Base-by-base conservation (phyloP, 179 eudicot species). In the Monotropa hypopitys region DNA sequence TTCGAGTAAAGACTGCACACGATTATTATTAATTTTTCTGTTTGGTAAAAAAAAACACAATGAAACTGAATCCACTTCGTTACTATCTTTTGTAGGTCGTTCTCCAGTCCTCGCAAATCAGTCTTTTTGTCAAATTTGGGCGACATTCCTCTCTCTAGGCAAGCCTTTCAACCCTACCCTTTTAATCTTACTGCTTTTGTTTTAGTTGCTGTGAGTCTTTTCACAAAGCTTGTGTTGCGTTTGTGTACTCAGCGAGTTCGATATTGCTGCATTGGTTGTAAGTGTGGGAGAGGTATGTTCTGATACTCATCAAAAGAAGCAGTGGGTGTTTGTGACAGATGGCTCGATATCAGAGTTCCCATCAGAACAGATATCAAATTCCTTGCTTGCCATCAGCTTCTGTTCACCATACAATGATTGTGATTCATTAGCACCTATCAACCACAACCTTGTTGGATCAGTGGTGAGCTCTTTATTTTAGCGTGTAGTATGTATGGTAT, bases 251-350 rank as follows among this genome's bases (percentile, higher is more conserved):
- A 94, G 98, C 56, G 98, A 94, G 81, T 94, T 94, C 83, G 98
- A 94, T 84, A 83, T 89, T 70, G 91, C 90, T 72, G 95, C 85
- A 78, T 61, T 88, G 76, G 92, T 94, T 77, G 68, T 94, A 13
- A 87, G 88, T 53, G 97, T 94, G 84, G 97, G 98, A 38, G 88
- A 82, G 69, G 94, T 86, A 69, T 84, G 88, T 78, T 76, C 79
- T 59, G 83, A 78, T 79, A 85, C 88, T 79, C 81, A 79, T 76
- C 98, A 88, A 73, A 88, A 85, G 81, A 90, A 78, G 79, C 98
- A 92, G 81, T 92, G 98, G 98, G 90, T 89, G 78, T 94, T 94
- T 86, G 94, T 91, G 72, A 86, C 98, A 6, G 97, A 94, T 81
- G 92, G 95, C 78, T 88, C 97, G 56, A 56, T 80, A 65, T 73